These are phyloP conservation scores for Nothophoma quercina DNA, from an alignment of 2,329 filamentous ascomycete species.

Conservation along the genomic window DNA sequence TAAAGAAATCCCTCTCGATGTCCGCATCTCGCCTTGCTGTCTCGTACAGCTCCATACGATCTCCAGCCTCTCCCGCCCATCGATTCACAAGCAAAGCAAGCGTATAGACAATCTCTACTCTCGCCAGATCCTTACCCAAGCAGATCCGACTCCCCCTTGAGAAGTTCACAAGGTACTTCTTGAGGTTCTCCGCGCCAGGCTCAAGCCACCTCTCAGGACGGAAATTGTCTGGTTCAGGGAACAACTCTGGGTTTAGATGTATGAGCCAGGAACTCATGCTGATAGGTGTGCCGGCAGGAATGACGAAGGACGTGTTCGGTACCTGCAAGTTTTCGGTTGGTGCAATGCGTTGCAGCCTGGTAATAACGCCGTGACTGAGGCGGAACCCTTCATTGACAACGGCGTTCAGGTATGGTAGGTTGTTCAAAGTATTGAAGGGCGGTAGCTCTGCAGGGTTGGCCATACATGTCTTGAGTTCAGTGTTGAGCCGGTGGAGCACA, in stretches of 20 bases:
- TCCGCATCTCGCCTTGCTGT: conserved; percentile 31
- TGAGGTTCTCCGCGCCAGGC: conserved; percentile 19
- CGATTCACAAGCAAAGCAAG: conserved; percentile 20
- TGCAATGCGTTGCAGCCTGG: conserved; percentile 26
- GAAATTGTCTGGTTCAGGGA: conserved; percentile 29
- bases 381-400: conserved; percentile 34
- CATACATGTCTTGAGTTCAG: conserved; percentile 26
- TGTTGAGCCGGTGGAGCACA: conserved; percentile 18
- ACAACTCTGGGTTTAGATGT: conserved; percentile 29
- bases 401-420: conserved; percentile 30
- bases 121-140: conserved; percentile 50
- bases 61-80: conserved; percentile 1
- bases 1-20: conserved; percentile 35
- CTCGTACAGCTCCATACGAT: conserved; percentile 29
- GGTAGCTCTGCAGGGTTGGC: conserved; percentile 3
- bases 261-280: conserved; percentile 30
- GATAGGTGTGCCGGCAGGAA: conserved; percentile 35
- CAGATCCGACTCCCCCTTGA: conserved; percentile 50
- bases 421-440: conserved; percentile 14
- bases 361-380: conserved; percentile 34
- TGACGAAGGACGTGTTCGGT: conserved; percentile 7
- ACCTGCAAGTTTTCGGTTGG: conserved; percentile 27
- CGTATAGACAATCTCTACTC: conserved; percentile 30
- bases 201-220: conserved; percentile 40
- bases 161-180: conserved; percentile 51